Evolutionary conservation across 768 basidiomycete species (phyloP).

Genomic region (Leccinum fibrillosum): DNA sequence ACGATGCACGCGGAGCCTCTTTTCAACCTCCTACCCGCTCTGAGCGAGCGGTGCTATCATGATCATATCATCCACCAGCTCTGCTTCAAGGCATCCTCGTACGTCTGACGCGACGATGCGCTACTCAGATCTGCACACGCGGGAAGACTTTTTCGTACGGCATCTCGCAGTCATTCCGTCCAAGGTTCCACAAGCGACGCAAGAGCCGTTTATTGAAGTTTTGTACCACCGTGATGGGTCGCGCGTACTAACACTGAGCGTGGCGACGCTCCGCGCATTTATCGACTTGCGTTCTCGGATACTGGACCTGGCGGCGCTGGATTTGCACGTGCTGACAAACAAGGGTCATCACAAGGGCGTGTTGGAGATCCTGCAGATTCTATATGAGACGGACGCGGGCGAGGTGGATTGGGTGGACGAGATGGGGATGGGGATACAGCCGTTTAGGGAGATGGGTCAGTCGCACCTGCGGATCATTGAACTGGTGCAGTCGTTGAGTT

Average conservation of each 20-base stretch:
- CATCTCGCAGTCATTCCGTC: slow-evolving; percentile 80
- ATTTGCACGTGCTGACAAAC: slow-evolving; percentile 81
- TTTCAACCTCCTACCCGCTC: slow-evolving; percentile 61
- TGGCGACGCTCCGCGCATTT: slow-evolving; percentile 68
- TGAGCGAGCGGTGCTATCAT: slow-evolving; percentile 75
- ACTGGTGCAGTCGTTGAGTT: slow-evolving; percentile 79
- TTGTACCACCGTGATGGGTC: slow-evolving; percentile 65
- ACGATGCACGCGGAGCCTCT: slow-evolving; percentile 43
- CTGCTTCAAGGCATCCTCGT: slow-evolving; percentile 67
- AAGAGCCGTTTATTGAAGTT: slow-evolving; percentile 53
- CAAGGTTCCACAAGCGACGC: slow-evolving; percentile 47
- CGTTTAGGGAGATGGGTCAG: slow-evolving; percentile 74
- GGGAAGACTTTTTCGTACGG: slow-evolving; percentile 85
- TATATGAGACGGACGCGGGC: slow-evolving; percentile 66
- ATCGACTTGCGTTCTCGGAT: slow-evolving; percentile 81
- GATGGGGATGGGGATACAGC: slow-evolving; percentile 37
- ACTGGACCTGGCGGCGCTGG: slow-evolving; percentile 82
- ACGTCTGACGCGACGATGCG: slow-evolving; percentile 81
- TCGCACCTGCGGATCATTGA: slow-evolving; percentile 85
- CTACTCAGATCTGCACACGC: slow-evolving; percentile 65
- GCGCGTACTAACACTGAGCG: slow-evolving; percentile 57
- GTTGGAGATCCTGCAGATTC: slow-evolving; percentile 69
- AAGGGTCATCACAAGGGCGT: slow-evolving; percentile 74
- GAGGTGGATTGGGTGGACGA: slow-evolving; percentile 39
- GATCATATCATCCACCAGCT: slow-evolving; percentile 79